phyloP scores from a whole-genome alignment of 139 green algal genomes.

The Tetraselmis chui region DNA sequence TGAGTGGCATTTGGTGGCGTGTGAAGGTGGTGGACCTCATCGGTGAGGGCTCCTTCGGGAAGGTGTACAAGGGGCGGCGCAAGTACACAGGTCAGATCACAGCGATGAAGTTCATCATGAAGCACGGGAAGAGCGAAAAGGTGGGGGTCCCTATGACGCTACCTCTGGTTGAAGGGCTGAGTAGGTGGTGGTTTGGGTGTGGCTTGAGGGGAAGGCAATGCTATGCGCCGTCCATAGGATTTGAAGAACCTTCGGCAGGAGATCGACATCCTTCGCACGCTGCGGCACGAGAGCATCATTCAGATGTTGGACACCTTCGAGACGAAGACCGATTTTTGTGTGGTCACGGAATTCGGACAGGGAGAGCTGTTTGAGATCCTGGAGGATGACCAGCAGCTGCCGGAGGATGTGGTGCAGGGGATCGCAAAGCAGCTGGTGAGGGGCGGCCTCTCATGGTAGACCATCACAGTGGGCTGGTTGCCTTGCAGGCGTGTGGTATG shows the following conservation, averaged over 20 bases:
- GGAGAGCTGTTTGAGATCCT: constrained; percentile 98
- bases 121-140: constrained; percentile 86
- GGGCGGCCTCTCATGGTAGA: too few species aligned
- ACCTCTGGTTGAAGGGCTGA: not conserved
- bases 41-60: constrained; percentile 93
- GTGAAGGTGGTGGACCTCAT: constrained; percentile 67
- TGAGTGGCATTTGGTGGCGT: too few species aligned
- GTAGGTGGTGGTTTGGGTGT: too few species aligned
- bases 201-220: too few species aligned
- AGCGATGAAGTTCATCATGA: constrained; percentile 98
- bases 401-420: constrained; percentile 68
- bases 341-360: constrained; percentile 60
- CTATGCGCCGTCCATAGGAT: constrained; percentile 58
- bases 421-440: constrained; percentile 88
- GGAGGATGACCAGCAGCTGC: constrained; percentile 84
- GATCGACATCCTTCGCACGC: constrained; percentile 85
- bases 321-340: constrained; percentile 89
- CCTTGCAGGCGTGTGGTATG: too few species aligned
- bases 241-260: constrained; percentile 87
- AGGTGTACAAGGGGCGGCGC: constrained; percentile 91
- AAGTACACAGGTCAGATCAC: constrained; percentile 85
- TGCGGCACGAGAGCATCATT: constrained; percentile 91
- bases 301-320: constrained; percentile 96
- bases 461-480: too few species aligned
- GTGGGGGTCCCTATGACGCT: not conserved